These are phyloP conservation scores for Trichoderma asperelloides DNA, from an alignment of 495 filamentous ascomycete genomes.

Conservation along the genomic window DNA sequence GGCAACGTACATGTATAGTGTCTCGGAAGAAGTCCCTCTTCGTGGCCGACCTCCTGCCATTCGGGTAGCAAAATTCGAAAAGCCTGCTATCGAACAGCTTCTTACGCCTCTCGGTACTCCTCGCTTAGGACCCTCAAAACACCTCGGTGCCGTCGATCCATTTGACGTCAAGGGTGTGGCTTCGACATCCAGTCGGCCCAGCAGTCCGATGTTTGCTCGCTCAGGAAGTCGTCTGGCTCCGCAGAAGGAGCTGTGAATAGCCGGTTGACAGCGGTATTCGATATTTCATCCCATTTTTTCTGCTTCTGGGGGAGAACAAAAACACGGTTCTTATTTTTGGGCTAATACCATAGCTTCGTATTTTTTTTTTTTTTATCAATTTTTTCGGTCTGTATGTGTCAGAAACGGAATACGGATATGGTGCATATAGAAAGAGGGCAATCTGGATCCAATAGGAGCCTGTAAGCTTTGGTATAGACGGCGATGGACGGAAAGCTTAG, in stretches of 20 bases:
- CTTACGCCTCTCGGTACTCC: background rate
- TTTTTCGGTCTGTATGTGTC: background rate
- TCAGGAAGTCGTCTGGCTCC: background rate
- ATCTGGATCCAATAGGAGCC: background rate
- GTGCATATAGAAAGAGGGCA: conserved; percentile 1
- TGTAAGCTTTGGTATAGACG: background rate
- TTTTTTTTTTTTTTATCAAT: background rate
- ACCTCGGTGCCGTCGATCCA: background rate
- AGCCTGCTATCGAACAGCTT: conserved; percentile 44
- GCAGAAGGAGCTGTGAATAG: background rate
- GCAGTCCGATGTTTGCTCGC: conserved; percentile 8
- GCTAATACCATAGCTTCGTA: background rate
- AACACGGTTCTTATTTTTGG: background rate
- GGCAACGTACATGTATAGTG: conserved; percentile 79
- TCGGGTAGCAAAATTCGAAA: conserved; percentile 66
- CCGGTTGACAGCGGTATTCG: background rate
- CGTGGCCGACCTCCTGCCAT: conserved; percentile 62
- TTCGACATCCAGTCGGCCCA: conserved; percentile 2
- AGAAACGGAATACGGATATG: background rate
- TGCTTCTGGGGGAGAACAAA: background rate
- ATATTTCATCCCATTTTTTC: background rate
- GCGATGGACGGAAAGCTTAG: background rate
- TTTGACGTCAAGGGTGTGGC: conserved; percentile 9
- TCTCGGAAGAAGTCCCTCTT: conserved; percentile 32
- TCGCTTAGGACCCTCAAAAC: background rate